phyloP scores from a whole-genome alignment of 306 rosid species.

The Datisca glomerata region DNA sequence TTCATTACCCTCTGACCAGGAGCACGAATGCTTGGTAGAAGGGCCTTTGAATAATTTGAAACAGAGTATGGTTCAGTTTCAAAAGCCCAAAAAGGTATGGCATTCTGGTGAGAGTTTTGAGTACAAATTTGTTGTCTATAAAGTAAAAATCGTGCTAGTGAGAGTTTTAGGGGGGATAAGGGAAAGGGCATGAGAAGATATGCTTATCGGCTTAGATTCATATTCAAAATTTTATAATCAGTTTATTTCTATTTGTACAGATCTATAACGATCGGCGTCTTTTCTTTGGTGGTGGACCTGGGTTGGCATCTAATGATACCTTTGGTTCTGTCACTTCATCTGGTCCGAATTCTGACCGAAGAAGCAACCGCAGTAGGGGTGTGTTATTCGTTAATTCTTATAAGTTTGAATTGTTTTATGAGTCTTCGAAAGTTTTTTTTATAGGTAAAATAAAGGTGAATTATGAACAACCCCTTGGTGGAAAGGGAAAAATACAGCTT shows the following conservation, averaged over 20 bases:
- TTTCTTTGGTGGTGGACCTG: constrained; percentile 88
- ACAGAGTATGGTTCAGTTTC: constrained; percentile 99
- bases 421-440: neutral
- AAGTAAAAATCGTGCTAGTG: no score
- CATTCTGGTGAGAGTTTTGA: no score
- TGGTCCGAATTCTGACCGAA: constrained; percentile 52
- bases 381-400: constrained; percentile 14
- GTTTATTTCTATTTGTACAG: constrained; percentile 39
- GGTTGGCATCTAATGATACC: constrained; percentile 62
- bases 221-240: no score
- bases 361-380: constrained; percentile 91
- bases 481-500: no score
- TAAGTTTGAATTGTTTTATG: neutral
- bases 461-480: no score
- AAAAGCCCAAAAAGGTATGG: constrained; percentile 92
- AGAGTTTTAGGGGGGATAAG: no score
- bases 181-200: no score
- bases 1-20: constrained; percentile 36
- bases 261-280: constrained; percentile 91
- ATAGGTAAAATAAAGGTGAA: no score
- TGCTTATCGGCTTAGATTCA: no score
- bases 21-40: constrained; percentile 97
- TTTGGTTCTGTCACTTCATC: constrained; percentile 49
- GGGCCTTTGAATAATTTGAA: constrained; percentile 94
- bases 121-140: no score